Conservation (phyloP, 1,284 basidiomycete species). For the Xerocomus tenax region DNA sequence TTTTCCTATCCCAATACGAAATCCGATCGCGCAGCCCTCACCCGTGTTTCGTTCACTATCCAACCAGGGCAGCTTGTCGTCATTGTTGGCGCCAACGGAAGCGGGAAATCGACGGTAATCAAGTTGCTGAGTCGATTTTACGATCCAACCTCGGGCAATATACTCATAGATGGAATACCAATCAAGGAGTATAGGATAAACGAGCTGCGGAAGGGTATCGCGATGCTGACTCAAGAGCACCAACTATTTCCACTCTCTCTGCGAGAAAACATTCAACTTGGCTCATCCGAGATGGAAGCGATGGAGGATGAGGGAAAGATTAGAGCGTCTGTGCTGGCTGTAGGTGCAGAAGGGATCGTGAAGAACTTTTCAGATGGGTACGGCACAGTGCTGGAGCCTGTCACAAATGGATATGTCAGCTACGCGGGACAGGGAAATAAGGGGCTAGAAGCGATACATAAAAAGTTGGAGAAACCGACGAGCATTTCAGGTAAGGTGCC, state of each 20-base stretch:
- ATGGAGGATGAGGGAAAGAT: constrained; percentile 28
- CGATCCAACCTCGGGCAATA: constrained; percentile 57
- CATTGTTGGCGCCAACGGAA: constrained; percentile 78
- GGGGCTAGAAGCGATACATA: constrained; percentile 30
- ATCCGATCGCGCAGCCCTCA: constrained; percentile 34
- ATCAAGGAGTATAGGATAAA: constrained; percentile 53
- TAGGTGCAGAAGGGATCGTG: constrained; percentile 33
- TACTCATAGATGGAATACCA: constrained; percentile 48
- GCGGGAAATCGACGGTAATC: constrained; percentile 82
- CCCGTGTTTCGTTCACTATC: constrained; percentile 37
- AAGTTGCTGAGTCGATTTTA: constrained; percentile 79
- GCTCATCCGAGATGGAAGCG: constrained; percentile 27
- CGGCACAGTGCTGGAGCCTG: constrained; percentile 31
- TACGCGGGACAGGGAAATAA: constrained; percentile 30
- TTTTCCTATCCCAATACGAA: constrained; percentile 43
- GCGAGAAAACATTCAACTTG: constrained; percentile 70
- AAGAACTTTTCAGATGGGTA: constrained; percentile 18
- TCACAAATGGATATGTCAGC: constrained; percentile 19
- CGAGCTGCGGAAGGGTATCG: constrained; percentile 69
- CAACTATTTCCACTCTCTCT: constrained; percentile 79
- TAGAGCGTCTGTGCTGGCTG: constrained; percentile 31
- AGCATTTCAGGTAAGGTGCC: constrained; percentile 29
- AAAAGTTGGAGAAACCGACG: constrained; percentile 30
- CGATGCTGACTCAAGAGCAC: constrained; percentile 79
- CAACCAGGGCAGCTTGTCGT: constrained; percentile 41